A percentile compares a stretch with the other conserved stretches of the same genome.
Evolutionary conservation across 1,284 basidiomycete species (phyloP).

Genomic region (Cutaneotrichosporon sp.): DNA sequence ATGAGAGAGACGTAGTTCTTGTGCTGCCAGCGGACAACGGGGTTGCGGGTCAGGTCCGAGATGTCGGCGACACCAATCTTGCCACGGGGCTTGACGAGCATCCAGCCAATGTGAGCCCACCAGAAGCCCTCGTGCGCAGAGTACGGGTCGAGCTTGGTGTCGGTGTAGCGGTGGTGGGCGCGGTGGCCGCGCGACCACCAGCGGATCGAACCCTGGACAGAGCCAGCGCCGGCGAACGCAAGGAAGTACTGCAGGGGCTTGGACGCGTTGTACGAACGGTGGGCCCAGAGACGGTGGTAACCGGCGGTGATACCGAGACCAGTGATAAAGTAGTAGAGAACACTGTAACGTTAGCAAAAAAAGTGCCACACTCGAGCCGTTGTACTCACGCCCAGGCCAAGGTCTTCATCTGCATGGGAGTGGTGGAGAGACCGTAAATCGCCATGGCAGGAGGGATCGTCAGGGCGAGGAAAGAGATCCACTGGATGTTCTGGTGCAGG

Average conservation of each 20-base stretch:
- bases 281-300: constrained; percentile 90
- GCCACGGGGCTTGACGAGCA: constrained; percentile 81
- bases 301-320: constrained; percentile 67
- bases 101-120: constrained; percentile 84
- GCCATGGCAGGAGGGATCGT: constrained; percentile 66
- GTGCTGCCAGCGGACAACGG: constrained; percentile 82
- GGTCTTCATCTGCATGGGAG: constrained; percentile 63
- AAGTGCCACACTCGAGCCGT: not conserved
- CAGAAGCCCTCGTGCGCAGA: constrained; percentile 74
- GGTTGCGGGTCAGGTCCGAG: constrained; percentile 71
- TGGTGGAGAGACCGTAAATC: constrained; percentile 61
- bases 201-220: constrained; percentile 83
- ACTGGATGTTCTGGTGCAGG: constrained; percentile 66
- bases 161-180: constrained; percentile 90
- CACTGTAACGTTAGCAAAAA: constrained; percentile 26
- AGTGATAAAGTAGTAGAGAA: constrained; percentile 78
- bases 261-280: constrained; percentile 84
- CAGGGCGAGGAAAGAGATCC: constrained; percentile 66
- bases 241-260: constrained; percentile 71
- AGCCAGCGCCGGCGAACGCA: constrained; percentile 72
- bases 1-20: constrained; percentile 66
- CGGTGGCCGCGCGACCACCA: constrained; percentile 96
- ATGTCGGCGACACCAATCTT: constrained; percentile 85
- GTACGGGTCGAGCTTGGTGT: constrained; percentile 92
- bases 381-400: constrained; percentile 55